Percentiles rank a stretch among this genome's conserved stretches.
Conservation (phyloP, 306 rosid species). For the Rosa chinensis region DNA sequence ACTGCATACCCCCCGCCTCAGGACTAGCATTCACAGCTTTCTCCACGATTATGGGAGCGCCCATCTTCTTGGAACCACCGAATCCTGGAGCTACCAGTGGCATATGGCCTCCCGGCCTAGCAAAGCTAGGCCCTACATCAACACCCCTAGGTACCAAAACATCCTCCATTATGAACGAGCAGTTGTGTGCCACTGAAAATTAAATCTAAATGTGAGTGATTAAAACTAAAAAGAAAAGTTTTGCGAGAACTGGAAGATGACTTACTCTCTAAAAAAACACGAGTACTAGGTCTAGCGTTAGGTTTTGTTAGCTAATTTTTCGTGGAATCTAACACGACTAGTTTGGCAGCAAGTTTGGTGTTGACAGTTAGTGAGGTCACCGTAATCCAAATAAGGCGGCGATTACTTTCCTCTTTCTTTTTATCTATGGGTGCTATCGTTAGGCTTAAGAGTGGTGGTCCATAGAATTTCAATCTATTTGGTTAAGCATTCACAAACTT, state of each 20-base stretch:
- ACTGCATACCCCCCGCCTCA: no score
- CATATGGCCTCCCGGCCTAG: no score
- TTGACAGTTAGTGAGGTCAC: neutral
- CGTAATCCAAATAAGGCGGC: neutral
- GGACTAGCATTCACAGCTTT: no score
- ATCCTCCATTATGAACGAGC: no score
- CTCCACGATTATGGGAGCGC: no score
- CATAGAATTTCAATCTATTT: neutral
- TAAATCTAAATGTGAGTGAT: neutral
- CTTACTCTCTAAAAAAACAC: neutral
- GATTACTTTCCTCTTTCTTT: neutral
- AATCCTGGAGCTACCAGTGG: no score
- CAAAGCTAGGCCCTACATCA: no score
- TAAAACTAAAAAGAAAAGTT: neutral
- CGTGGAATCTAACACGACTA: neutral
- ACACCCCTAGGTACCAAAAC: no score
- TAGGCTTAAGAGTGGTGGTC: neutral
- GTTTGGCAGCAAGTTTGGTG: no score
- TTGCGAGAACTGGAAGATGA: rapidly evolving
- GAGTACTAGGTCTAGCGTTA: neutral
- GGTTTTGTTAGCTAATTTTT: no score
- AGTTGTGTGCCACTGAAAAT: no score
- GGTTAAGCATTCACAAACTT: neutral
- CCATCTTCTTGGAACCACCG: no score
- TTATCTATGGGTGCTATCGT: neutral